Evolutionary conservation across 225 moss, liverwort and hornwort genomes (phyloP), one percentile per base, ranked within the genome.

Genomic region (Pseudisothecium myosuroides): DNA sequence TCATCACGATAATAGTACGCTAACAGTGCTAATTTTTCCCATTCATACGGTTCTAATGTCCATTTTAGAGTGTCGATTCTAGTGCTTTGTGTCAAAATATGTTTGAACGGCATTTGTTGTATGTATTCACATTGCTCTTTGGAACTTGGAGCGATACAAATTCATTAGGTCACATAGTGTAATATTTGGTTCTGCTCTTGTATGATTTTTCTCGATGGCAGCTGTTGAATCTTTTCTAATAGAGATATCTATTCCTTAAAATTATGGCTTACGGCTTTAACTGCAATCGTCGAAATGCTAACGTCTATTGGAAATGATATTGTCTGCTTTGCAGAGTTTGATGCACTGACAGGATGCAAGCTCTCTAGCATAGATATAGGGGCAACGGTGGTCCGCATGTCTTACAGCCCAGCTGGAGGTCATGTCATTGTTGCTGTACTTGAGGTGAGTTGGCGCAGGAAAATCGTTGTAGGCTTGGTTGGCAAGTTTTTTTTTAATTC

Each of bases 321-420:
- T 77, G 50, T 88, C 11, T 89, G 62, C 74, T 90, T 88, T 93
- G 92, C 96, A 97, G 99, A 99, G 91, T 99, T 97, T 92, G 99
- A 99, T 90, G 96, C 96, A 37, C 92, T 99, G 85, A 96, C 99
- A 87, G 99, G 99, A 95, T 97, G 96, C 95, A 99, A 97, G 90
- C 93, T 99, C 65, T 96, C 99, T 83, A 99, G 97, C 92, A 96
- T 99, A 93, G 99, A 99, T 91, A 97, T 99, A 84, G 99, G 99
- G 86, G 96, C 96, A 85, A 86, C 94, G 74, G 99, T 99, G 83
- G 95, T 97, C 82, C 96, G 97, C 73, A 96, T 99, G 96, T 95
- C 96, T 28, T 99, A 99, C 72, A 99, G 97, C 88, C 99, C 99
- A 59, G 96, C 99, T 66, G 99, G 97, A 88, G 99, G 99, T 45